Conservation (phyloP, 139 green algal species). For the Trebouxia sp. region DNA sequence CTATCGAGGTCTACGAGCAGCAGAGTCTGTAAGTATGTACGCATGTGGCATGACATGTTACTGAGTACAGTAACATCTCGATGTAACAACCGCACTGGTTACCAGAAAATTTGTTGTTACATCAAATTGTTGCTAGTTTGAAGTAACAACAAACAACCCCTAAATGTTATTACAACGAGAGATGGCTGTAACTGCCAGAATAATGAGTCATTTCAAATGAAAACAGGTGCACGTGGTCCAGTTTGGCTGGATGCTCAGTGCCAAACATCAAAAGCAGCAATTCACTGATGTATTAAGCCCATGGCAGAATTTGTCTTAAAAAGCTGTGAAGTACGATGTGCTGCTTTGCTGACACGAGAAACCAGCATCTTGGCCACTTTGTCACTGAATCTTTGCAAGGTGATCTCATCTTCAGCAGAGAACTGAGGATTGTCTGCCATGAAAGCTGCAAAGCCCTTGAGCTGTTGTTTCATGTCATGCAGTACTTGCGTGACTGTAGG, state of each 20-base stretch:
- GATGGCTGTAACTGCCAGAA: constrained; percentile 18
- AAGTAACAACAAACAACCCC: constrained; percentile 2
- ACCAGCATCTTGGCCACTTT: constrained; percentile 14
- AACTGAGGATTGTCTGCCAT: constrained; percentile 5
- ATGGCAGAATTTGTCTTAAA: constrained; percentile 15
- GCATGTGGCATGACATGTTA: too few species aligned
- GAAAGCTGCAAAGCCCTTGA: constrained; percentile 12
- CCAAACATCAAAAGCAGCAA: constrained; percentile 10
- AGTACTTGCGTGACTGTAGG: too few species aligned
- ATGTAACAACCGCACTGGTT: constrained; percentile 17
- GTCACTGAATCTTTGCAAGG: not conserved
- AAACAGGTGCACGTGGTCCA: not conserved
- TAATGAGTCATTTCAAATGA: not conserved
- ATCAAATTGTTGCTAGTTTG: constrained; percentile 19
- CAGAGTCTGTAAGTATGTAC: too few species aligned
- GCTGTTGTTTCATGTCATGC: not conserved
- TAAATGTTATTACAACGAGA: constrained; percentile 12
- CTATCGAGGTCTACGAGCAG: too few species aligned
- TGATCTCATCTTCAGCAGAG: not conserved
- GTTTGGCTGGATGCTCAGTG: constrained; percentile 3
- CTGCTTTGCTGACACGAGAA: constrained; percentile 1
- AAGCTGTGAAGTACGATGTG: constrained; percentile 1
- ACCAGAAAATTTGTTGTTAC: constrained; percentile 7
- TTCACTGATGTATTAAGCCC: too few species aligned
- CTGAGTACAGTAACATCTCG: constrained; percentile 7